phyloP scores from a whole-genome alignment of 148 eudicot species.

The Hydrangea macrophylla region DNA sequence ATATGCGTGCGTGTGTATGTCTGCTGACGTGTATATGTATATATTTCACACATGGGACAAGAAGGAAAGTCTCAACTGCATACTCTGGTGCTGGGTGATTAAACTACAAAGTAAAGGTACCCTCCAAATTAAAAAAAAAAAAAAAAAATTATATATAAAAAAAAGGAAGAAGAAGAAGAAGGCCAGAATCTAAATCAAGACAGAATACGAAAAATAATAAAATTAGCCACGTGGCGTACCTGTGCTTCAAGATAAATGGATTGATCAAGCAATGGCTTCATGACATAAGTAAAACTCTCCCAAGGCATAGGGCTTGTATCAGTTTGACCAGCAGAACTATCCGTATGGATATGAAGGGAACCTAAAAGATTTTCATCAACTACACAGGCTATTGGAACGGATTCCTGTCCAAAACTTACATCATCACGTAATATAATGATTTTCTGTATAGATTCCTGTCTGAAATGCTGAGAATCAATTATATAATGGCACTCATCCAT shows the following conservation, averaged over 20 bases:
- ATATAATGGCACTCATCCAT: slow-evolving; percentile 92
- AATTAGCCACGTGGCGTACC: slow-evolving; percentile 39
- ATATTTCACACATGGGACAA: background rate
- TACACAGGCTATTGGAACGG: slow-evolving; percentile 73
- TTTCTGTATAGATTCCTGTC: slow-evolving; percentile 42
- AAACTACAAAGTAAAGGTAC: background rate
- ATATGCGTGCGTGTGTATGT: background rate
- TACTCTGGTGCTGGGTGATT: background rate
- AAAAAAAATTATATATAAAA: background rate
- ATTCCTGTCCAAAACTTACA: slow-evolving; percentile 83
- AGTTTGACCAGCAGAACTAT: slow-evolving; percentile 55
- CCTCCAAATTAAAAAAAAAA: background rate
- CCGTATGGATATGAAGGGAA: slow-evolving; percentile 43
- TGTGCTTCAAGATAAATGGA: slow-evolving; percentile 50
- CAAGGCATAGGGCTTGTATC: slow-evolving; percentile 63
- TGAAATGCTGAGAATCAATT: slow-evolving; percentile 58
- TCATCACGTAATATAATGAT: slow-evolving; percentile 77
- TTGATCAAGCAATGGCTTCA: slow-evolving; percentile 51
- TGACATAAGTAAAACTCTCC: slow-evolving; percentile 82
- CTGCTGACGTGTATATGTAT: background rate
- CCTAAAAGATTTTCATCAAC: slow-evolving; percentile 79
- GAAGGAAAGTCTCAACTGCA: background rate
- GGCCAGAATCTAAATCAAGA: background rate
- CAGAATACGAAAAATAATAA: background rate
- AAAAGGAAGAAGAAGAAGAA: no score